Evolutionary conservation across 2,329 filamentous ascomycete genomes (phyloP).

Genomic region (Neurospora crassa): DNA sequence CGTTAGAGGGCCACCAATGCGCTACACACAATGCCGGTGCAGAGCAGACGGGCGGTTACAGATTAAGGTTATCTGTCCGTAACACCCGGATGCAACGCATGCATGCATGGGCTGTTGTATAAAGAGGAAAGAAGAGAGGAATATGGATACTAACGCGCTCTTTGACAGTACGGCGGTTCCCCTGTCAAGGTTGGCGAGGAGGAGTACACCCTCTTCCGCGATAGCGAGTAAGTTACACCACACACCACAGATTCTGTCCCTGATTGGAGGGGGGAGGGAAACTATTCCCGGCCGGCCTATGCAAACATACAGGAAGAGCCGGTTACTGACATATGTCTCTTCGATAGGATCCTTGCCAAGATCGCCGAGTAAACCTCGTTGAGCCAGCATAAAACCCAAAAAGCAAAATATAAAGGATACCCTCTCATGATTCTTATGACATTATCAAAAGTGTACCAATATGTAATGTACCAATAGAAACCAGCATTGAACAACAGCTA

Average conservation of each 20-base stretch:
- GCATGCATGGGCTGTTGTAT: background rate
- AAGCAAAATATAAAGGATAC: constrained; percentile 15
- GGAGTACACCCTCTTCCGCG: constrained; percentile 91
- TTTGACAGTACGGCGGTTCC: constrained; percentile 72
- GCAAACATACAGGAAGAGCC: background rate
- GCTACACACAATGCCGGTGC: background rate
- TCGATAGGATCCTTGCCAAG: constrained; percentile 82
- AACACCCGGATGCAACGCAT: background rate
- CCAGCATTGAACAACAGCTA: background rate
- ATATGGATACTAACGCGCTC: constrained; percentile 18
- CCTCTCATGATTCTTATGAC: constrained; percentile 8
- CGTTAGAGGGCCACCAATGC: constrained; percentile 20
- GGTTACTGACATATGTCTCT: constrained; percentile 12
- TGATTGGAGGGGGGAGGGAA: background rate
- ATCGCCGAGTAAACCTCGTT: constrained; percentile 75
- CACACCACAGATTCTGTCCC: background rate
- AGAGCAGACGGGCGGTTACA: background rate
- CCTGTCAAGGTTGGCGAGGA: constrained; percentile 97
- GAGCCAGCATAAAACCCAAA: constrained; percentile 20
- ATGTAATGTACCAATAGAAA: constrained; percentile 23
- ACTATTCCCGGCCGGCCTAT: background rate
- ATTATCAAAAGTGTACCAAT: constrained; percentile 16
- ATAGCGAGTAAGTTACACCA: constrained; percentile 74
- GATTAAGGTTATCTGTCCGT: background rate
- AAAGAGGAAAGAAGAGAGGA: background rate